Evolutionary conservation across 2,329 filamentous ascomycete genomes (phyloP), one percentile per base, ranked within the genome.

Genomic region (Aureobasidium sp.): DNA sequence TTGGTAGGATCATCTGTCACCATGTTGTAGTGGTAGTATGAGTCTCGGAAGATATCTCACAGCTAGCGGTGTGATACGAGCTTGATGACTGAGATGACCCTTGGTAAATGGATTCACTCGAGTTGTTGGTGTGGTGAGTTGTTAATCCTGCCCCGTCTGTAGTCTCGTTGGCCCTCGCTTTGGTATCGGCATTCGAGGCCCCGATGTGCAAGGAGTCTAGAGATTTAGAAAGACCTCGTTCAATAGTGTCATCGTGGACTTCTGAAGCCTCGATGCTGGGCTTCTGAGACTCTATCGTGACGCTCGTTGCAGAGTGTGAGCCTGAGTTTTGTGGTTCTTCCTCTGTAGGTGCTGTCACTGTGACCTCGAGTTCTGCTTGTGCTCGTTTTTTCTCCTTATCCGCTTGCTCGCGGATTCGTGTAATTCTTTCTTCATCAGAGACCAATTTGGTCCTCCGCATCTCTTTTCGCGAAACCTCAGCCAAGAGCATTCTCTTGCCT

Each of bases 391-490:
- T 61, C 8, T 64, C 63, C 22, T 63, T 61, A 39, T 68, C 66
- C 27, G 67, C 66, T 20, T 63, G 48, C 37, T 48, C 45, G 31
- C 67, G 55, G 29, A 72, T 47, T 20, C 69, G 65, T 52, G 71
- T 69, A n/a, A 66, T 49, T 39, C 70, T 63, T 62, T 71, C 69
- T 14, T 65, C 64, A 5, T 70, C 45, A 1, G 70, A 69, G 61
- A 62, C 52, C 29, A 68, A 65, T 7, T 65, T 62, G 27, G 70
- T 68, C 15, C 64, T 61, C 25, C 65, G 63, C 52, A 67, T 62
- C 64, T 73, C 71, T 34, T 68, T 69, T 62, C 71, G 51, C 68
- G 66, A 70, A 1, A 73, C 62, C 49, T 71, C 68, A 20, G 72
- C 62, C 45, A 70, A 66, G n/a, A 73, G 60, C 68, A 70, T 71